Evolutionary conservation across 192 early-diverging fungal species (phyloP).

Genomic region (Pecoramyces ruminantium): DNA sequence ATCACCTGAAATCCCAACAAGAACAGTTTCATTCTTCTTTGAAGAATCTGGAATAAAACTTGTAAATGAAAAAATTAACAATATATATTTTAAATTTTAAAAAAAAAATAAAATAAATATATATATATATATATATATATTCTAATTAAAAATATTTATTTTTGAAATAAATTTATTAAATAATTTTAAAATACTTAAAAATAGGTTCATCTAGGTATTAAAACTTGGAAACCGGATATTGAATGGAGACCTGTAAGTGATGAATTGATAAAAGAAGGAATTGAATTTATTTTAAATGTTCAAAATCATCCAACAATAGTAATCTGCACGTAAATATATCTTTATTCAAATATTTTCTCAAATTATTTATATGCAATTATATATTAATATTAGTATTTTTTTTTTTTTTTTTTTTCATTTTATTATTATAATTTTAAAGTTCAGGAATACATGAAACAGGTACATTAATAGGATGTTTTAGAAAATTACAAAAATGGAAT

Average conservation of each 20-base stretch:
- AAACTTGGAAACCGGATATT: background rate
- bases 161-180: too few species aligned
- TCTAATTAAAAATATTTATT: too few species aligned
- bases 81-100: too few species aligned
- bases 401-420: too few species aligned
- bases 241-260: constrained; percentile 84
- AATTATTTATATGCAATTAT: too few species aligned
- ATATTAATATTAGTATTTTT: too few species aligned
- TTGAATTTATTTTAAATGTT: constrained; percentile 69
- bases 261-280: constrained; percentile 86
- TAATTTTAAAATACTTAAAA: background rate
- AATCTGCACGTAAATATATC: constrained; percentile 60
- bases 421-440: constrained; percentile 15
- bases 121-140: background rate
- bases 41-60: constrained; percentile 50
- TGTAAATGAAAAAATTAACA: constrained; percentile 13
- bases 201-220: background rate
- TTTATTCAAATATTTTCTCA: too few species aligned
- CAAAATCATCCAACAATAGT: constrained; percentile 73
- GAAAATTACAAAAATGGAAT: constrained; percentile 89
- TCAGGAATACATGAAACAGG: constrained; percentile 91
- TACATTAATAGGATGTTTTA: constrained; percentile 75
- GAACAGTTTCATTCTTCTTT: constrained; percentile 51
- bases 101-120: too few species aligned
- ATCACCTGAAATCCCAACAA: constrained; percentile 63